Base-by-base conservation (phyloP, 345 rosid genomes). In the Eucalyptus regnans region DNA sequence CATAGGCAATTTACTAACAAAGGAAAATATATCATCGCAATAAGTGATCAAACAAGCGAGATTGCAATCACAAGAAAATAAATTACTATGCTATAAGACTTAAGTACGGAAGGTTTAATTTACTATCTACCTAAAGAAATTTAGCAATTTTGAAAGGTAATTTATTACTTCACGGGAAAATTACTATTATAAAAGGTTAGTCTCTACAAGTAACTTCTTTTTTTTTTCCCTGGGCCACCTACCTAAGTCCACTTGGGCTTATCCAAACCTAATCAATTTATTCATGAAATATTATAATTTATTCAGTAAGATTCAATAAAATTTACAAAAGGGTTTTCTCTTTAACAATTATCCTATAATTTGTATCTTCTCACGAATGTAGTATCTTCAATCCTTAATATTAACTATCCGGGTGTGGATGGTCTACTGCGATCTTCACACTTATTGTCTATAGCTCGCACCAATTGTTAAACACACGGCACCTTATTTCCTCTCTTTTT, bases 341-440 rank as follows among this genome's bases (percentile, higher is more conserved):
- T 22, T 56, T 56, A 56, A 56, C 0, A 4, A 22, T 20, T 22
- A 23, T 56, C 60, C 27, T 56, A 22, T 56, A 56, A 22, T 56
- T 56, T 22, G 27, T 22, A 7, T 56, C 27, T 20, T 56, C 60
- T 4, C 27, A 56, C 1, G 0, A 22, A 22, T 20, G 27, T 2
- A 20, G 1, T 8, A 54, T 27, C 12, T 22, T 22, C 27, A 8
- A 56, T 20, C 60, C 27, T 22, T 22, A 56, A 56, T 22, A 56
- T 22, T 54, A 54, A 8, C 60, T 54, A 54, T 22, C 11, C 0
- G 5, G 27, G 60, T 27, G n/a, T 60, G 56, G 4, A 52, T 52
- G 0, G 23, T 52, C 23, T 52, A 52, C 2, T 52, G 2, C 9
- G 0, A 1, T 52, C 9, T 23, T 17, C 23, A 22, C 12, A 25